Conservation (phyloP, 345 rosid genomes). For the Linum trigynum region DNA sequence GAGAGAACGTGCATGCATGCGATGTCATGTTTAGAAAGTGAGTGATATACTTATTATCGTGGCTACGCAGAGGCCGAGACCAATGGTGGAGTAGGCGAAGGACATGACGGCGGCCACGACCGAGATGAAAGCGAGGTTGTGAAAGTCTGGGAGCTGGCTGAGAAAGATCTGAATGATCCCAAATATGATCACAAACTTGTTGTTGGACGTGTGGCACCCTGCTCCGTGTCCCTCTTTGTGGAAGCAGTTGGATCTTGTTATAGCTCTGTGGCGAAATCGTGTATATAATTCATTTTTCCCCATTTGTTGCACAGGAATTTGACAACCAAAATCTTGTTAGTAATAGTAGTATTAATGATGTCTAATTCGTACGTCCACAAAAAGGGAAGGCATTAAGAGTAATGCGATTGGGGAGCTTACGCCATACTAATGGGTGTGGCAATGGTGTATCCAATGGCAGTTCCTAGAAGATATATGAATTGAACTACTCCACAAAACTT, state of each 20-base stretch:
- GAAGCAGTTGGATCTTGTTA: conserved; percentile 66
- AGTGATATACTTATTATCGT: neutral
- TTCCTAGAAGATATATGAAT: conserved; percentile 56
- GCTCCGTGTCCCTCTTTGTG: conserved; percentile 54
- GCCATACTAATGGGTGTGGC: conserved; percentile 90
- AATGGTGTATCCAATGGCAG: conserved; percentile 77
- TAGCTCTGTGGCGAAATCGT: conserved; percentile 38
- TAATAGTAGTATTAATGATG: neutral
- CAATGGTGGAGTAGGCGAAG: conserved; percentile 62
- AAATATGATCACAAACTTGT: conserved; percentile 57
- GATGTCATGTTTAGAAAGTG: neutral
- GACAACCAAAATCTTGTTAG: neutral
- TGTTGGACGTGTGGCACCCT: conserved; percentile 45
- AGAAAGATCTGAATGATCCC: conserved; percentile 60
- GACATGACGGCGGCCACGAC: conserved; percentile 81
- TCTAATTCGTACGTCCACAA: neutral
- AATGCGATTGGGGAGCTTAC: conserved; percentile 31
- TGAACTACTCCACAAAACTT: conserved; percentile 71
- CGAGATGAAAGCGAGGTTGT: conserved; percentile 86
- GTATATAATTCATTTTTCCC: too few relatives aligned
- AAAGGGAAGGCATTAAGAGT: neutral
- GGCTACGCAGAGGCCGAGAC: conserved; percentile 31
- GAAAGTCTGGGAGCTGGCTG: conserved; percentile 80
- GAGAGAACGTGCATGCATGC: neutral
- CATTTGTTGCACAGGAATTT: neutral